Evolutionary conservation across 352 stramenopile species (phyloP), one percentile per base, ranked within the genome.

Genomic region (Pythium rhizo-oryzae): DNA sequence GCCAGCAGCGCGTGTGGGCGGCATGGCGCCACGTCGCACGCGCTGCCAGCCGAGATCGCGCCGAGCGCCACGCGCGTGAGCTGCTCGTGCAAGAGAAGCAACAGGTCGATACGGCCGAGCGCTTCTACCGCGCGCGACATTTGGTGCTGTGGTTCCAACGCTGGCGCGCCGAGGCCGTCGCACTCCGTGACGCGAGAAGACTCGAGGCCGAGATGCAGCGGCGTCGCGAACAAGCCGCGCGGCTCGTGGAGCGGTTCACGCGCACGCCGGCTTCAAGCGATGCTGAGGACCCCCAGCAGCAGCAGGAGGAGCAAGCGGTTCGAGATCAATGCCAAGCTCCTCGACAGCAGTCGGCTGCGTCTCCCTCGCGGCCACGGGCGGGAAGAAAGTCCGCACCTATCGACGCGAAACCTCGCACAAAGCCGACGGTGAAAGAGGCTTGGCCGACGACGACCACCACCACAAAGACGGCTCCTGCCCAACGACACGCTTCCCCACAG

Each of bases 141-240:
- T 54, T 92, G 21, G 72, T 81, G 0, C 59, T 56, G 28, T 85
- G 70, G 79, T 91, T 92, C 58, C 83, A 87, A 49, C 70, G 47
- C 6, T 92, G 84, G 84, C 51, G n/a, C 1, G 53, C 44, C 19
- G 69, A 62, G 19, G 63, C 72, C 11, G 60, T 25, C 23, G 71
- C 75, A 18, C 30, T 55, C 28, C 79, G 78, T 47, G 75, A 88
- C 12, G 66, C 65, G 15, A 60, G 61, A n/a, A 54, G 61, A n/a
- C 41, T 72, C 13, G 62, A 74, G 46, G 8, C 56, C 2, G 71
- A 73, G 16, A 69, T 73, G 39, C 60, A 69, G 18, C 74, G 51
- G 25, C 71, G 83, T 28, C 72, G 71, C 54, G 74, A 67, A 57
- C 72, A 88, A 43, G 75, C 74, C 0, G 65, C 85, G 44, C 50